These are phyloP conservation scores for Wickerhamiella brachini DNA, from an alignment of 805 yeast species.

Conservation along the genomic window DNA sequence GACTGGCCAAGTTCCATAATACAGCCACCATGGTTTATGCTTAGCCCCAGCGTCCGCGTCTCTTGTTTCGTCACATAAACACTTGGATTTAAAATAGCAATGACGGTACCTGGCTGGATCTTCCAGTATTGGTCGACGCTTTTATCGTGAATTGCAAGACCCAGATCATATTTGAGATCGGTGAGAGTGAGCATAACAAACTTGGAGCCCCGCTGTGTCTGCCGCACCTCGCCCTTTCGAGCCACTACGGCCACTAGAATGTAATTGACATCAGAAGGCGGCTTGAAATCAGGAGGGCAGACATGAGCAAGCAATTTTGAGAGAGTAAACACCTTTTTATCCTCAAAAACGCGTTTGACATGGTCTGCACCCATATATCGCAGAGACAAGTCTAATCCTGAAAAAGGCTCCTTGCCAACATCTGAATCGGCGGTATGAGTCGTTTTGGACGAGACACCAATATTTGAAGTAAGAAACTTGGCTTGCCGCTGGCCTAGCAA, in stretches of 20 bases:
- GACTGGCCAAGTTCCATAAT: conserved; percentile 65
- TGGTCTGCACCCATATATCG: conserved; percentile 28
- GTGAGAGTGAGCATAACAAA: conserved; percentile 53
- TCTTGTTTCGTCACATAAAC: conserved; percentile 25
- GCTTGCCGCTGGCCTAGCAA: background rate
- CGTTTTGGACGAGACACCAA: background rate
- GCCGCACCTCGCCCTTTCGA: conserved; percentile 39
- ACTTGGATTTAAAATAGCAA: conserved; percentile 64
- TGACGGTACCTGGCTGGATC: conserved; percentile 55
- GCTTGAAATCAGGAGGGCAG: conserved; percentile 49
- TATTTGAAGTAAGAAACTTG: background rate
- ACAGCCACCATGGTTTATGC: conserved; percentile 36
- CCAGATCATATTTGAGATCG: conserved; percentile 47
- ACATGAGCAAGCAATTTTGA: conserved; percentile 52
- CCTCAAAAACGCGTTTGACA: conserved; percentile 30
- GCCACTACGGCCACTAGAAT: conserved; percentile 61
- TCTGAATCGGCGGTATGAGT: background rate
- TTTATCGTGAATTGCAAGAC: conserved; percentile 48
- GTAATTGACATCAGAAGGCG: conserved; percentile 59
- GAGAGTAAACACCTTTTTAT: conserved; percentile 42
- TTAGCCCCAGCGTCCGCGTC: conserved; percentile 35
- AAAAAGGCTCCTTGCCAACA: background rate
- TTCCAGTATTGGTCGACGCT: conserved; percentile 65
- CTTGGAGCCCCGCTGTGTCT: conserved; percentile 29
- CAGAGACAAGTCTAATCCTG: background rate